These are phyloP conservation scores for Zopfochytrium polystomum DNA, from an alignment of 371 early-diverging fungal species.

Conservation along the genomic window DNA sequence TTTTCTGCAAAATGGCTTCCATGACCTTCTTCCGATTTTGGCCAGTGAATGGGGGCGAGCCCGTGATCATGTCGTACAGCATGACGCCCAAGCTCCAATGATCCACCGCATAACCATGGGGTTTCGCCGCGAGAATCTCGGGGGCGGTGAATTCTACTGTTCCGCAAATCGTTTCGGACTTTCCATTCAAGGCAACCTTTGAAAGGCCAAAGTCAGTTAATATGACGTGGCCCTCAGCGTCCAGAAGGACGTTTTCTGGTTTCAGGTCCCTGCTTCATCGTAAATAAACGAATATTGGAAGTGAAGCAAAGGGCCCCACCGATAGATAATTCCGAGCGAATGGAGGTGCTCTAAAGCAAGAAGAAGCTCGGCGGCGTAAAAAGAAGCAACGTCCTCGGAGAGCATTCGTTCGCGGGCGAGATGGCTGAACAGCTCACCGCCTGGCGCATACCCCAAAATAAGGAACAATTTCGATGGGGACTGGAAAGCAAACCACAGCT, in stretches of 20 bases:
- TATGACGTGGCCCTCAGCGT: conserved; percentile 57
- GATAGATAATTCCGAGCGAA: conserved; percentile 50
- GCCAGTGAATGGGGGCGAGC: conserved; percentile 58
- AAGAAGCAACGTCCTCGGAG: conserved; percentile 43
- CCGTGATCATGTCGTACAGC: conserved; percentile 68
- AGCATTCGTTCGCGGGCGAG: conserved; percentile 48
- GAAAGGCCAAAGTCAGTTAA: conserved; percentile 64
- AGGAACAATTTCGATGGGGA: conserved; percentile 58
- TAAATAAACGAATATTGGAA: too few species aligned
- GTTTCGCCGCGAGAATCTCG: conserved; percentile 55
- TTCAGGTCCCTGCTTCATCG: conserved; percentile 53
- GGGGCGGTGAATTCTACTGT: conserved; percentile 72
- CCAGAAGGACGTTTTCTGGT: conserved; percentile 63
- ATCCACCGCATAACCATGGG: conserved; percentile 65
- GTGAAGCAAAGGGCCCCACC: conserved; percentile 48
- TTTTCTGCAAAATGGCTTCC: conserved; percentile 56
- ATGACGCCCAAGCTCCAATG: conserved; percentile 77
- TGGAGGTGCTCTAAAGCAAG: conserved; percentile 59
- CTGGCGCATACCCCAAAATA: conserved; percentile 83
- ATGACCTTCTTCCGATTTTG: conserved; percentile 59
- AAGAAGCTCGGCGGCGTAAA: conserved; percentile 57
- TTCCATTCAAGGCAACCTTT: conserved; percentile 52
- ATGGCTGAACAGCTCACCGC: conserved; percentile 60
- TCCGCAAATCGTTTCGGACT: conserved; percentile 66
- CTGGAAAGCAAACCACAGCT: conserved; percentile 93